These are phyloP conservation scores for Eimeria praecox DNA, from an alignment of 169 alveolate species.

Conservation along the genomic window DNA sequence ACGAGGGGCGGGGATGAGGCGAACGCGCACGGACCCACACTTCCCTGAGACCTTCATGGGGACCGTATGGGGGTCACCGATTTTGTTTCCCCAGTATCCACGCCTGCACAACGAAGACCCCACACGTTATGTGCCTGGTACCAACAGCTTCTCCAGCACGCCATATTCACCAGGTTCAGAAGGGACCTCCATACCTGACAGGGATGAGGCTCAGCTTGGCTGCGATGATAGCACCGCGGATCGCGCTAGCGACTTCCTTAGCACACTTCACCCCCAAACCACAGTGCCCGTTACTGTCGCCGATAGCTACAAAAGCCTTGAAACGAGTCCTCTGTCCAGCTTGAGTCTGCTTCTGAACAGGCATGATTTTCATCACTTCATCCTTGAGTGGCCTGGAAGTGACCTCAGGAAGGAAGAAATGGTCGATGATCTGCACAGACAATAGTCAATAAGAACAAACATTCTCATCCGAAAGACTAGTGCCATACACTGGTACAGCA, in stretches of 20 bases:
- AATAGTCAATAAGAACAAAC: neutral
- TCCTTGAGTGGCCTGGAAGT: slow-evolving; percentile 94
- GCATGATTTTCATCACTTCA: slow-evolving; percentile 99
- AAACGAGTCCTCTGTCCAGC: slow-evolving; percentile 99
- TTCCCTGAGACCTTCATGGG: slow-evolving; percentile 99
- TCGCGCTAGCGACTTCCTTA: slow-evolving; percentile 99
- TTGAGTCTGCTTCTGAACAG: slow-evolving; percentile 99
- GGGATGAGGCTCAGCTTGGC: slow-evolving; percentile 99
- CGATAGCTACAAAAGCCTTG: slow-evolving; percentile 99
- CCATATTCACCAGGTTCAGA: neutral
- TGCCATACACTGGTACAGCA: neutral
- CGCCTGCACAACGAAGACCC: slow-evolving; percentile 88
- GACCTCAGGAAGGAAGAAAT: slow-evolving; percentile 95
- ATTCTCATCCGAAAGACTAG: neutral
- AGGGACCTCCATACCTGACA: slow-evolving; percentile 89
- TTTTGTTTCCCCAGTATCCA: slow-evolving; percentile 99
- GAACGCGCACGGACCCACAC: slow-evolving; percentile 99
- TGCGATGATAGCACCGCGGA: slow-evolving; percentile 99
- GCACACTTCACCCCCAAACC: slow-evolving; percentile 95
- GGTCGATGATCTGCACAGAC: slow-evolving; percentile 90
- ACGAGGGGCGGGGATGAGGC: slow-evolving; percentile 99
- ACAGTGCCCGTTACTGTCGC: slow-evolving; percentile 90
- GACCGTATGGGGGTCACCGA: slow-evolving; percentile 99
- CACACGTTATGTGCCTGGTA: neutral
- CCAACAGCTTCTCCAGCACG: neutral